phyloP scores from a whole-genome alignment of 179 eudicot species.

The Carnegiea gigantea region DNA sequence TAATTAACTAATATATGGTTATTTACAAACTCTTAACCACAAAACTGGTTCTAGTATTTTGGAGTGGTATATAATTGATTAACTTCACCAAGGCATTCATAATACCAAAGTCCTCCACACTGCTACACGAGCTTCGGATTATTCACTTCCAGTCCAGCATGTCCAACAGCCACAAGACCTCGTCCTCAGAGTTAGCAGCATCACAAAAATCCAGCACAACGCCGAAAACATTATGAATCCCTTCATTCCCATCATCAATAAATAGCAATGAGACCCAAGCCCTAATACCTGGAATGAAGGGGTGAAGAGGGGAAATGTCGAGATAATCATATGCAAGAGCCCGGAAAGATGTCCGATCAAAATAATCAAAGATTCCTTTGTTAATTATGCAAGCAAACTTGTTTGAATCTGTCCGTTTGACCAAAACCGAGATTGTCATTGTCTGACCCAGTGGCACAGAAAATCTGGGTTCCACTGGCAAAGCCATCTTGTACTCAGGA shows the following conservation, averaged over 20 bases:
- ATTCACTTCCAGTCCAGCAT: constrained; percentile 93
- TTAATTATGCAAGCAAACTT: constrained; percentile 68
- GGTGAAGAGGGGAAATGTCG: constrained; percentile 69
- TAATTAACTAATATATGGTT: too few relatives aligned
- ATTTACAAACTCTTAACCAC: not conserved
- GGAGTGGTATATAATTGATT: not conserved
- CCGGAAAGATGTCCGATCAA: constrained; percentile 72
- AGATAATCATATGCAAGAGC: constrained; percentile 90
- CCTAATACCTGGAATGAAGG: constrained; percentile 75
- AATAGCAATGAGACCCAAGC: constrained; percentile 91
- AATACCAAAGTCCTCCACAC: not conserved
- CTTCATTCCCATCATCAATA: constrained; percentile 58
- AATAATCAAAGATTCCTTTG: constrained; percentile 65
- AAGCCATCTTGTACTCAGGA: constrained; percentile 72
- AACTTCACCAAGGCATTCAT: not conserved
- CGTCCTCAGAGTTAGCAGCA: constrained; percentile 69
- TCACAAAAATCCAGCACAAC: constrained; percentile 92
- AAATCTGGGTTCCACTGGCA: constrained; percentile 68
- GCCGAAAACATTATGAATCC: constrained; percentile 65
- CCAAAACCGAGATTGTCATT: constrained; percentile 76
- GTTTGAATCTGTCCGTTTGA: constrained; percentile 62
- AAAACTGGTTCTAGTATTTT: not conserved
- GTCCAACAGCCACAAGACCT: constrained; percentile 82
- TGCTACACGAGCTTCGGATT: not conserved
- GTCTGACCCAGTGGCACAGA: constrained; percentile 50